Evolutionary conservation across 306 rosid species (phyloP).

Genomic region (Lathyrus oleraceus): DNA sequence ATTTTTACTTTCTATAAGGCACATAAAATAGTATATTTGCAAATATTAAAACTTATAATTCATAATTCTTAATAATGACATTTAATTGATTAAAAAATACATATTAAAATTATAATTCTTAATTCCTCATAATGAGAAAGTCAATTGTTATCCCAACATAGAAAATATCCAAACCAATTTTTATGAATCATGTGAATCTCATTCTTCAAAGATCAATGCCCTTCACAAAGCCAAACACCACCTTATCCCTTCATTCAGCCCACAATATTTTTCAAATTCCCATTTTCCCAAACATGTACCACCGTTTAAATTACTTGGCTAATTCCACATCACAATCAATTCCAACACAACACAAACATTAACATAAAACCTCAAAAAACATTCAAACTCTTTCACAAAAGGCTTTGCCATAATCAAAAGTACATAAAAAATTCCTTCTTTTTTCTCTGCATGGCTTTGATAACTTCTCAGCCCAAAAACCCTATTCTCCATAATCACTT

Average conservation of each 20-base stretch:
- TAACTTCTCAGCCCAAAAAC: conserved; percentile 53
- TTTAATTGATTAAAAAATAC: too few relatives aligned
- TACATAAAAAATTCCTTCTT: background rate
- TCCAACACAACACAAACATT: conserved; percentile 12
- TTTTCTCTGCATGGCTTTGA: conserved; percentile 54
- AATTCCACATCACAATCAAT: conserved; percentile 19
- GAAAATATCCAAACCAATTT: conserved; percentile 47
- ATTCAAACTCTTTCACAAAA: background rate
- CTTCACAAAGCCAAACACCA: conserved; percentile 22
- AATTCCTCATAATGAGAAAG: conserved; percentile 25
- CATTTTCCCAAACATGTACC: conserved; percentile 22
- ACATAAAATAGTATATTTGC: too few relatives aligned
- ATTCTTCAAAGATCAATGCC: conserved; percentile 18
- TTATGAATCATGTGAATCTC: background rate
- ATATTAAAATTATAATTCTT: background rate
- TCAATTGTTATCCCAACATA: conserved; percentile 36
- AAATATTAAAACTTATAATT: too few relatives aligned
- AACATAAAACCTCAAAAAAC: background rate
- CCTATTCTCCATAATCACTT: conserved; percentile 43
- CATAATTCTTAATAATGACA: too few relatives aligned
- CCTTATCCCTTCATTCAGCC: conserved; percentile 43
- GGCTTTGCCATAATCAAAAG: background rate
- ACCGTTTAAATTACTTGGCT: conserved; percentile 24
- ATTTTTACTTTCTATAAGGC: too few relatives aligned
- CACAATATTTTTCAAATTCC: background rate